A percentile compares a stretch with the other conserved stretches of the same genome.
Conservation (phyloP, 2,329 filamentous ascomycete species). For the Herpotrichia juniperi region DNA sequence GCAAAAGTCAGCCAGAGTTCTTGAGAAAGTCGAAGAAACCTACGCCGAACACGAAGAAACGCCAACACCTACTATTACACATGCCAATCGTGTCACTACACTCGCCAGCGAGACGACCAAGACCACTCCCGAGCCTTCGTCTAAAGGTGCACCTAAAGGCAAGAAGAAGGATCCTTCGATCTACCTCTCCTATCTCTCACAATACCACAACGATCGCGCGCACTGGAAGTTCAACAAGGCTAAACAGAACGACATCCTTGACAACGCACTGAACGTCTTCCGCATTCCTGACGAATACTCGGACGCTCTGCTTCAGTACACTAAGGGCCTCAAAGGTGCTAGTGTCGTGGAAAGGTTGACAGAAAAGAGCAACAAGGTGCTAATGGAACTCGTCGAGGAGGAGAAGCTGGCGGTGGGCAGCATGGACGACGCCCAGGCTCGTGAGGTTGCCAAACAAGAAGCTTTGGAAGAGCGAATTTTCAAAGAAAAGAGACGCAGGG, state of each 20-base stretch:
- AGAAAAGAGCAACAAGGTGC: slow-evolving; percentile 68
- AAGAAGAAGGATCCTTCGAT: slow-evolving; percentile 61
- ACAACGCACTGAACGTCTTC: slow-evolving; percentile 76
- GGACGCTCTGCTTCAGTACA: slow-evolving; percentile 74
- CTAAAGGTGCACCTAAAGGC: slow-evolving; percentile 17
- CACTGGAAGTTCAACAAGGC: slow-evolving; percentile 98
- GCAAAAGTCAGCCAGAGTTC: slow-evolving; percentile 8
- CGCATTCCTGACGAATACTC: slow-evolving; percentile 74
- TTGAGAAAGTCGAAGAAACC: not conserved
- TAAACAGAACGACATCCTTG: slow-evolving; percentile 82
- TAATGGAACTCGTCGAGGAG: slow-evolving; percentile 57
- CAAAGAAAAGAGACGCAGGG: slow-evolving; percentile 36
- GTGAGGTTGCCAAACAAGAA: slow-evolving; percentile 43
- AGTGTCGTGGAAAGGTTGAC: slow-evolving; percentile 70
- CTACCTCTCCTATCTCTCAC: slow-evolving; percentile 76
- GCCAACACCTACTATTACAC: not conserved
- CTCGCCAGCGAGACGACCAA: not conserved
- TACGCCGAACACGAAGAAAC: not conserved
- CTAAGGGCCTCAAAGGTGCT: slow-evolving; percentile 77
- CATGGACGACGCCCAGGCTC: slow-evolving; percentile 43
- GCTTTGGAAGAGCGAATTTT: slow-evolving; percentile 43
- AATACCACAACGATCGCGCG: slow-evolving; percentile 72
- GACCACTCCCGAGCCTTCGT: not conserved
- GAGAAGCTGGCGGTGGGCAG: slow-evolving; percentile 24
- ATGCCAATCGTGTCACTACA: not conserved